Evolutionary conservation across 371 early-diverging fungal genomes (phyloP).

Genomic region (Furculomyces boomerangus): DNA sequence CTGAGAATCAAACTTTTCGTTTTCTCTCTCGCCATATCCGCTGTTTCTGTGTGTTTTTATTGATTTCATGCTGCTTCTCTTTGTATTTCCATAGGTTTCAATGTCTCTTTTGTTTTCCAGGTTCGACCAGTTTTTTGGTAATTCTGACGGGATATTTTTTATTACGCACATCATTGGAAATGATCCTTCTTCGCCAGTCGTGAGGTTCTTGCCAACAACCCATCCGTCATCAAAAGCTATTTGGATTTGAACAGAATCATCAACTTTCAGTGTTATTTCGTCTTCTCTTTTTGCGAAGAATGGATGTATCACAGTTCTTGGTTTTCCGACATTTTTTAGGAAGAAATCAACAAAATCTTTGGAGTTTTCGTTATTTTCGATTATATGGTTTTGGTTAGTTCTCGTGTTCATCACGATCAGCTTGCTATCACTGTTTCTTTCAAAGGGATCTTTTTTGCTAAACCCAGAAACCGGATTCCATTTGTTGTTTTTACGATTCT

Average conservation of each 20-base stretch:
- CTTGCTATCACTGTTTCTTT: neutral
- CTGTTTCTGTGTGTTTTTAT: too few relatives aligned
- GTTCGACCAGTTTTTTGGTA: conserved; percentile 20
- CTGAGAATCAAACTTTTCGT: too few relatives aligned
- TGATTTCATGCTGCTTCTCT: too few relatives aligned
- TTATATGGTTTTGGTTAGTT: neutral
- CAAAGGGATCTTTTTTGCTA: too few relatives aligned
- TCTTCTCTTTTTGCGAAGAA: conserved; percentile 24
- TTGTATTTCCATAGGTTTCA: too few relatives aligned
- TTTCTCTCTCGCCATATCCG: too few relatives aligned
- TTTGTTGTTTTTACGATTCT: too few relatives aligned
- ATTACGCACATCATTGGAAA: conserved; percentile 32
- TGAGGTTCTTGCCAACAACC: conserved; percentile 28
- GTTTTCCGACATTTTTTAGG: conserved; percentile 17
- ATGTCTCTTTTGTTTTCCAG: neutral
- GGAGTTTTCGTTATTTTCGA: neutral
- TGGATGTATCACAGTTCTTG: conserved; percentile 14
- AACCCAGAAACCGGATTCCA: too few relatives aligned
- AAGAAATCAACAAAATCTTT: conserved; percentile 23
- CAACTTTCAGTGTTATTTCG: conserved; percentile 21
- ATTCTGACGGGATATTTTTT: conserved; percentile 8
- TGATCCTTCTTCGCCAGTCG: conserved; percentile 26
- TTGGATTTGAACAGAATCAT: conserved; percentile 19
- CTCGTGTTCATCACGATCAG: neutral
- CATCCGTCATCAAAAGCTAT: conserved; percentile 31